Conservation (phyloP, 106 monocot species). For the Acorus calamus region DNA sequence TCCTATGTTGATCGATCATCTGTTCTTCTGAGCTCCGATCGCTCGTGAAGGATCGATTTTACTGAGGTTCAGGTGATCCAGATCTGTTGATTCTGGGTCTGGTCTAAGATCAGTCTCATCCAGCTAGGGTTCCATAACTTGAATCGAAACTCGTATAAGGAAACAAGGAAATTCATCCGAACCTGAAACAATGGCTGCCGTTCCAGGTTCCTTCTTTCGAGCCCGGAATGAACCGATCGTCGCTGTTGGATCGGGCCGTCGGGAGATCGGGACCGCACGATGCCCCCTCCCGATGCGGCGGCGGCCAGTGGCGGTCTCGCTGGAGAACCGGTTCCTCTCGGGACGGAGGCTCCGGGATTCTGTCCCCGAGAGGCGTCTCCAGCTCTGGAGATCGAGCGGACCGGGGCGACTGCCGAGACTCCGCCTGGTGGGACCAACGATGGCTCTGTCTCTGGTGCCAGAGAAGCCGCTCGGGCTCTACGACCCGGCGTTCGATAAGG, state of each 20-base stretch:
- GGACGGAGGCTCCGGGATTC: slow-evolving; percentile 27
- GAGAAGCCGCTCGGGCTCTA: slow-evolving; percentile 27
- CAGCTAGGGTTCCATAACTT: no score
- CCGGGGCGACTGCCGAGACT: slow-evolving; percentile 31
- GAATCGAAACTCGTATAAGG: no score
- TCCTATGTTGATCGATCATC: no score
- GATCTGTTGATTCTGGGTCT: no score
- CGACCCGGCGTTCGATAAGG: no score
- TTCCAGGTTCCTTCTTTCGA: slow-evolving; percentile 39
- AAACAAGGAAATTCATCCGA: no score
- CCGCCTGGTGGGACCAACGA: slow-evolving; percentile 35
- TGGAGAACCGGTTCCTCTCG: slow-evolving; percentile 38
- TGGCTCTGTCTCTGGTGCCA: slow-evolving; percentile 77
- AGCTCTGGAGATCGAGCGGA: slow-evolving; percentile 49
- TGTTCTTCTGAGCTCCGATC: no score
- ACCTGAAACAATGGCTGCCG: slow-evolving; percentile 28
- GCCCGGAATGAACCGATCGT: slow-evolving; percentile 22
- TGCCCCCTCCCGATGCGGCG: slow-evolving; percentile 18
- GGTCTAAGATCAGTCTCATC: no score
- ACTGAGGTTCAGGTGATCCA: no score
- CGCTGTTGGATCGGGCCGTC: not conserved
- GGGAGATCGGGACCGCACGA: slow-evolving; percentile 5
- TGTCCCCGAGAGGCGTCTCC: slow-evolving; percentile 20
- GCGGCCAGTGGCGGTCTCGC: slow-evolving; percentile 1
- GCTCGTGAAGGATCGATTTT: no score